A percentile compares a stretch with the other conserved stretches of the same genome.
phyloP scores from a whole-genome alignment of 2,329 filamentous ascomycete species.

The Chrysoporthe puriensis region DNA sequence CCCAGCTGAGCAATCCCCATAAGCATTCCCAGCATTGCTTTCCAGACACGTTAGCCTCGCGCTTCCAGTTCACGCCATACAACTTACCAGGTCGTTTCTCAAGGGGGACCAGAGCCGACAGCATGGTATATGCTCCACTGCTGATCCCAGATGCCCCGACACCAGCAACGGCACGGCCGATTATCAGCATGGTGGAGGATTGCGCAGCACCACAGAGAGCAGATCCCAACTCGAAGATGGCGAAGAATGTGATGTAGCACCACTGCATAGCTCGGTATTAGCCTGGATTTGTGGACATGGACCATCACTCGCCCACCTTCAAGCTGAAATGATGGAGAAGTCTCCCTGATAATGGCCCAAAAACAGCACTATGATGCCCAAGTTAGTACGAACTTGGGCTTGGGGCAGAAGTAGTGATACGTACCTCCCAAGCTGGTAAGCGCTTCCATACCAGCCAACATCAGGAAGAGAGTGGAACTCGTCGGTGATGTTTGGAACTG shows the following conservation, averaged over 20 bases:
- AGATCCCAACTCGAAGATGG: slow-evolving; percentile 21
- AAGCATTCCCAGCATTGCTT: slow-evolving; percentile 1
- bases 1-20: slow-evolving; percentile 45
- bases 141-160: slow-evolving; percentile 12
- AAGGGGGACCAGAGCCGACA: not conserved
- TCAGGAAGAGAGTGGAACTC: slow-evolving; percentile 46
- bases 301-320: slow-evolving; percentile 1
- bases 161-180: slow-evolving; percentile 19
- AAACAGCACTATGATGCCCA: not conserved
- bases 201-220: slow-evolving; percentile 17
- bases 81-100: slow-evolving; percentile 1
- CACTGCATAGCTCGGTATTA: not conserved
- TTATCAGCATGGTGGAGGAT: slow-evolving; percentile 21
- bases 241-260: slow-evolving; percentile 15
- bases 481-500: slow-evolving; percentile 45
- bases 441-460: slow-evolving; percentile 50
- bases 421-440: slow-evolving; percentile 39
- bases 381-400: not conserved
- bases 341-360: not conserved
- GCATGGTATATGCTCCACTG: slow-evolving; percentile 2
- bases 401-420: not conserved
- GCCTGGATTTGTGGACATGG: not conserved
- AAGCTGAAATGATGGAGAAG: slow-evolving; percentile 18
- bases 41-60: not conserved
- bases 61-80: not conserved